Conservation (phyloP, 768 basidiomycete species). For the Lyophyllum shimeji region DNA sequence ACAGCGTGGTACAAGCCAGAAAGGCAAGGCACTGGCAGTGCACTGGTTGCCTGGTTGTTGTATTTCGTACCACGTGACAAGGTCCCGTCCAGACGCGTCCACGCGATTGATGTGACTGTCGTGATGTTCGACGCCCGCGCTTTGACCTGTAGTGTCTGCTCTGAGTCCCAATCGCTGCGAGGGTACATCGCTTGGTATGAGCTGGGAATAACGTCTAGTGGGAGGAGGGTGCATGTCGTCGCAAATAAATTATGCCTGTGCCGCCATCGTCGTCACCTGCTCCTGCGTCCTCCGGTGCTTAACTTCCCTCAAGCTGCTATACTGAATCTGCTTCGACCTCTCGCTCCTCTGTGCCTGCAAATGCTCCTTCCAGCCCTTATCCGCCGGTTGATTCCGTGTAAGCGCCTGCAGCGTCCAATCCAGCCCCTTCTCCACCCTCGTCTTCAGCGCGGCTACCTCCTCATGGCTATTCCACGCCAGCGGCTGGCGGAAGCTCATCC, state of each 20-base stretch:
- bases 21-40: no score
- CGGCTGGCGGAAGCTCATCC: conserved; percentile 73
- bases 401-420: conserved; percentile 58
- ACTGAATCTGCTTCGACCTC: conserved; percentile 3
- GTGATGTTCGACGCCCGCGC: no score
- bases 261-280: not conserved
- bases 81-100: no score
- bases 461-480: conserved; percentile 63
- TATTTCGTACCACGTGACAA: no score
- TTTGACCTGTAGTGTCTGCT: no score
- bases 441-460: conserved; percentile 53
- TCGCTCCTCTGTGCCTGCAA: not conserved
- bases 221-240: not conserved
- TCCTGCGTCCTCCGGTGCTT: not conserved
- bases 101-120: no score
- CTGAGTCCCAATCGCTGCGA: no score
- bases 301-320: not conserved
- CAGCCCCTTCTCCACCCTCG: conserved; percentile 62
- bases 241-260: not conserved
- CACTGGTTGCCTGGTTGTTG: no score
- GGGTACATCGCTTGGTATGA: not conserved
- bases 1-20: no score
- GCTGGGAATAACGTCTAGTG: not conserved
- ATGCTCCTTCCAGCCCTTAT: not conserved
- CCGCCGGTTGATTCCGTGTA: conserved; percentile 20